These are phyloP conservation scores for Haplosporangium gracile DNA, from an alignment of 192 early-diverging fungal species.

Conservation along the genomic window DNA sequence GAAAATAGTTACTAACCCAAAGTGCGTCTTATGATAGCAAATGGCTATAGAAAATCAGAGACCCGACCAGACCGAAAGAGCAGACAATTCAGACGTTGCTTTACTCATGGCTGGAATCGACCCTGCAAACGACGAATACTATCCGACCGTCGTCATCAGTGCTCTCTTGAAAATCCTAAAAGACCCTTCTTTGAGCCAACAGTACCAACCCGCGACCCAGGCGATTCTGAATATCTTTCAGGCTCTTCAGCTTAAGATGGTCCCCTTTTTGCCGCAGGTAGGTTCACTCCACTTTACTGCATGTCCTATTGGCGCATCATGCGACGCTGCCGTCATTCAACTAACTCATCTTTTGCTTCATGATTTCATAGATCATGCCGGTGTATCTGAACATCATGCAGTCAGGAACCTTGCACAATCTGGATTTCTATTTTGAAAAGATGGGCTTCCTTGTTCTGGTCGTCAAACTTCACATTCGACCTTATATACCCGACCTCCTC, in stretches of 20 bases:
- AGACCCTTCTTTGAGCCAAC: slow-evolving; percentile 82
- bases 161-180: slow-evolving; percentile 89
- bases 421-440: slow-evolving; percentile 93
- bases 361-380: slow-evolving; percentile 81
- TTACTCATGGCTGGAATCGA: slow-evolving; percentile 72
- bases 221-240: slow-evolving; percentile 96
- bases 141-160: slow-evolving; percentile 89
- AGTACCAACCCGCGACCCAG: slow-evolving; percentile 89
- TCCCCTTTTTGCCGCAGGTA: slow-evolving; percentile 87
- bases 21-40: slow-evolving; percentile 51
- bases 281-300: not conserved
- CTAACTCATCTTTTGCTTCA: not conserved
- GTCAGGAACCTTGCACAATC: slow-evolving; percentile 78
- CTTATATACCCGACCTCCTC: slow-evolving; percentile 86
- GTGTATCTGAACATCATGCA: slow-evolving; percentile 88
- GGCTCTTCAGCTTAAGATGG: slow-evolving; percentile 86
- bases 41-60: slow-evolving; percentile 60
- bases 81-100: slow-evolving; percentile 66
- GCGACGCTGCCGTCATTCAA: not conserved
- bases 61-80: slow-evolving; percentile 55
- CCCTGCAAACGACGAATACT: slow-evolving; percentile 90
- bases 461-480: slow-evolving; percentile 89
- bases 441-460: slow-evolving; percentile 86
- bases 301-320: not conserved
- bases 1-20: not conserved